phyloP scores from a whole-genome alignment of 2,329 filamentous ascomycete genomes.

The Cephalotrichum gorgonifer region DNA sequence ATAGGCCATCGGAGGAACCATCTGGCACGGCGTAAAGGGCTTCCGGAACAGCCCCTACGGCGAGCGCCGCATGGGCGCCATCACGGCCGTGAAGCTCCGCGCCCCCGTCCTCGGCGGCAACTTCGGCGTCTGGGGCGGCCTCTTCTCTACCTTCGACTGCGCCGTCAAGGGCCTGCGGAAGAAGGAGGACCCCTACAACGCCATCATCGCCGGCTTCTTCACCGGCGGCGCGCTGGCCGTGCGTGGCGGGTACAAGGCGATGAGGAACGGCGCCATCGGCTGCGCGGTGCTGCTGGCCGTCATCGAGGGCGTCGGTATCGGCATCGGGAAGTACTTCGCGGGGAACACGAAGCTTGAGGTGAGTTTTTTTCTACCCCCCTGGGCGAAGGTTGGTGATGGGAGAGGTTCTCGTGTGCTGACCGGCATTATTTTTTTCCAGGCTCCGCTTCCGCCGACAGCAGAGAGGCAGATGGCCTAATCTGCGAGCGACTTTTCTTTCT shows the following conservation, averaged over 20 bases:
- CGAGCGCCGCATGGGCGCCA: constrained; percentile 87
- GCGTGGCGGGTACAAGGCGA: constrained; percentile 82
- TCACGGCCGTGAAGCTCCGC: constrained; percentile 95
- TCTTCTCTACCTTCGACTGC: constrained; percentile 95
- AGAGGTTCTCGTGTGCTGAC: not conserved
- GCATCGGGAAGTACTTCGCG: constrained; percentile 88
- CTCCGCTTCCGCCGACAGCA: constrained; percentile 18
- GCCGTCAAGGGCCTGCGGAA: constrained; percentile 86
- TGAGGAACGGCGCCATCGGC: constrained; percentile 90
- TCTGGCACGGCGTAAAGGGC: constrained; percentile 97
- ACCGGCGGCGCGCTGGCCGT: constrained; percentile 88
- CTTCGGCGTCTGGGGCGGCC: constrained; percentile 94
- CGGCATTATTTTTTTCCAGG: constrained; percentile 7
- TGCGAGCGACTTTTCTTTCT: not conserved
- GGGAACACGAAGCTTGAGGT: constrained; percentile 78
- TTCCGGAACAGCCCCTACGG: constrained; percentile 85
- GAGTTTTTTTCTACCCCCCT: constrained; percentile 13
- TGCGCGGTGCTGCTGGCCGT: constrained; percentile 90
- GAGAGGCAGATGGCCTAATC: constrained; percentile 21
- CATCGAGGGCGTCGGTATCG: constrained; percentile 95
- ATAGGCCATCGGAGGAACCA: constrained; percentile 67
- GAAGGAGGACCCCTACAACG: constrained; percentile 98
- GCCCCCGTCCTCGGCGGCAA: constrained; percentile 94
- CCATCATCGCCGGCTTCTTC: constrained; percentile 95
- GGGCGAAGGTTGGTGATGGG: not conserved